Conservation (phyloP, 192 early-diverging fungal genomes). For the Mortierella claussenii region DNA sequence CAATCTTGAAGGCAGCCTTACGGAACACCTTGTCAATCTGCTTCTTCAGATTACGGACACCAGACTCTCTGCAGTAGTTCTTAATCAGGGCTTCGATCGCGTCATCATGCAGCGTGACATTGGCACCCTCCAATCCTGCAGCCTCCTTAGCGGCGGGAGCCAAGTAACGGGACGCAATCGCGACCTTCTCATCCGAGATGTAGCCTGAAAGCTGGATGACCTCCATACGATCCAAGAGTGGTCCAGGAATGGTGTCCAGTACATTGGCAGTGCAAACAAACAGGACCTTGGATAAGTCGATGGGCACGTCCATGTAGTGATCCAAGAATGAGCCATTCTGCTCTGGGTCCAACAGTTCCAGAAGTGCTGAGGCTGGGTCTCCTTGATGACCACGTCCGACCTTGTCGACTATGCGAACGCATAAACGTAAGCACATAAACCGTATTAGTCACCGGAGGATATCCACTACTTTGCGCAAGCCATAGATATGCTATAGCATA, state of each 20-base stretch:
- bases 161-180: slow-evolving; percentile 96
- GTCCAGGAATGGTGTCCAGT: slow-evolving; percentile 96
- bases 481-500: slow-evolving; percentile 6
- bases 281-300: slow-evolving; percentile 97
- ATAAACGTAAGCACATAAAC: too few species aligned
- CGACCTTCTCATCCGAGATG: slow-evolving; percentile 87
- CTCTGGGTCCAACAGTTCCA: slow-evolving; percentile 97
- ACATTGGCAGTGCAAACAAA: slow-evolving; percentile 99
- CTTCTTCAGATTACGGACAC: slow-evolving; percentile 98
- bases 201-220: slow-evolving; percentile 94
- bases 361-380: slow-evolving; percentile 94
- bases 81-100: slow-evolving; percentile 90
- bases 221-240: slow-evolving; percentile 99
- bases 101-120: slow-evolving; percentile 74
- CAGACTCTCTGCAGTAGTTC: slow-evolving; percentile 96
- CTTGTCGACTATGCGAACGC: slow-evolving; percentile 94
- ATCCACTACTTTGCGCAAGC: too few species aligned
- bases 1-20: slow-evolving; percentile 93
- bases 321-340: slow-evolving; percentile 98
- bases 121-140: slow-evolving; percentile 79
- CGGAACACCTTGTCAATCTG: slow-evolving; percentile 99
- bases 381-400: slow-evolving; percentile 97
- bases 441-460: too few species aligned
- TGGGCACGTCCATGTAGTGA: slow-evolving; percentile 99
- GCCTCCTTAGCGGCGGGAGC: slow-evolving; percentile 85